A percentile compares a stretch with the other conserved stretches of the same genome.
Evolutionary conservation across 805 yeast genomes (phyloP).

Genomic region (Ogataea thermomethanolica): DNA sequence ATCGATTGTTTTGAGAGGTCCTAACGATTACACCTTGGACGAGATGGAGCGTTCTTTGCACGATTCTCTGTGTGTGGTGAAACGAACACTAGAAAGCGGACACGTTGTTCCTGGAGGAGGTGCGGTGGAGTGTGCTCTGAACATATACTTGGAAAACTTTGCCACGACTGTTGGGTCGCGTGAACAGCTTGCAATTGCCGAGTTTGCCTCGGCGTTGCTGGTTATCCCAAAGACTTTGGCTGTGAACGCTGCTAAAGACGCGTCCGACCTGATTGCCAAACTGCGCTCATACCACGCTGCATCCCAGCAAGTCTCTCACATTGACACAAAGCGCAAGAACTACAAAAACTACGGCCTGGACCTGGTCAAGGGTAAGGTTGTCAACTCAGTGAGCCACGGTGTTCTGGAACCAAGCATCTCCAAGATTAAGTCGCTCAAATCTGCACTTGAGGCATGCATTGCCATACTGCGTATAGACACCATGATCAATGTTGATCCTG

Average conservation of each 20-base stretch:
- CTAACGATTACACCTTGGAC: conserved; percentile 91
- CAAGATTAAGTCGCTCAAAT: conserved; percentile 87
- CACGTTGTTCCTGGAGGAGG: conserved; percentile 98
- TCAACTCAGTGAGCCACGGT: conserved; percentile 78
- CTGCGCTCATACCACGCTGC: conserved; percentile 96
- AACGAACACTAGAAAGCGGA: conserved; percentile 93
- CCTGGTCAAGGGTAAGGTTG: conserved; percentile 84
- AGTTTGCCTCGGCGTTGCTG: conserved; percentile 86
- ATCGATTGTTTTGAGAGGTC: conserved; percentile 90
- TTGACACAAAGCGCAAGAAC: conserved; percentile 79
- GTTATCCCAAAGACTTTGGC: conserved; percentile 96
- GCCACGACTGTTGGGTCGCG: conserved; percentile 97
- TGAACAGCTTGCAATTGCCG: conserved; percentile 97
- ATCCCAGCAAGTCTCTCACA: conserved; percentile 76
- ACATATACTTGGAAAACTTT: conserved; percentile 91
- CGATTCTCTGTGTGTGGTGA: conserved; percentile 91
- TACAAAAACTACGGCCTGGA: conserved; percentile 93
- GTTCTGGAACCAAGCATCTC: conserved; percentile 94
- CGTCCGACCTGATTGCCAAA: conserved; percentile 91
- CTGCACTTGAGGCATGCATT: conserved; percentile 97
- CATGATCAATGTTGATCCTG: conserved; percentile 96
- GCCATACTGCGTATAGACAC: conserved; percentile 97
- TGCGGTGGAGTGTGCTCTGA: conserved; percentile 95
- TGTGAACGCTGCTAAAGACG: conserved; percentile 95
- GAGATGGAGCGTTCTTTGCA: conserved; percentile 98